These are phyloP conservation scores for Trichosporon sp. DNA, from an alignment of 1,284 basidiomycete species.

Conservation along the genomic window DNA sequence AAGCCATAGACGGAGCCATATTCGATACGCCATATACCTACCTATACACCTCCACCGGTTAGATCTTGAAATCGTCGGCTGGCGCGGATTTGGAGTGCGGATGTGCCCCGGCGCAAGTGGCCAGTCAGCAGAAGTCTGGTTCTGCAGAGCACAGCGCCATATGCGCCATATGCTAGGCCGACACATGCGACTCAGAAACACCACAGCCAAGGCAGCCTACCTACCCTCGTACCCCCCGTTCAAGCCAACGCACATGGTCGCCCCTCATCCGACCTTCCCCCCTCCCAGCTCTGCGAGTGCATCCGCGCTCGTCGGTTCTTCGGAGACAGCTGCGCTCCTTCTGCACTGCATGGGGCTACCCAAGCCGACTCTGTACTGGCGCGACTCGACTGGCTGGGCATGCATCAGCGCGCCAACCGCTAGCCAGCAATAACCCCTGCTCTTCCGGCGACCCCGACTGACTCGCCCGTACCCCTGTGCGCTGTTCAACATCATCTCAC, in stretches of 20 bases:
- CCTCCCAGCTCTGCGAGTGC: neutral
- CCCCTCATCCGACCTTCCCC: neutral
- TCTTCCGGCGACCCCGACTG: no score
- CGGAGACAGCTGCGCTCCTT: no score
- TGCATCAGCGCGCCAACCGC: neutral
- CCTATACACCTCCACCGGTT: neutral
- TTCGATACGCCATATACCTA: no score
- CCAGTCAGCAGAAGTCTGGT: neutral
- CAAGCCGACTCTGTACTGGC: no score
- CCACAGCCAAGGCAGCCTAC: no score
- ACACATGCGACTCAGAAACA: neutral
- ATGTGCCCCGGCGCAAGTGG: neutral
- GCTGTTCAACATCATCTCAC: neutral
- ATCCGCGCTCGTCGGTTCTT: neutral
- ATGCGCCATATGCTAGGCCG: no score
- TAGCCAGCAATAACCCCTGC: neutral
- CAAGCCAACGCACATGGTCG: neutral
- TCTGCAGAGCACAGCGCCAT: neutral
- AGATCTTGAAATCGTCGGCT: neutral
- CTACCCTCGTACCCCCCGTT: no score
- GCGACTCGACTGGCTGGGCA: neutral
- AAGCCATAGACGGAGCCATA: no score
- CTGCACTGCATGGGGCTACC: no score
- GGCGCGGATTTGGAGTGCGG: neutral
- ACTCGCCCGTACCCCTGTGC: neutral